Conservation (phyloP, 177 flowering plant species). For the Vitis hybrid region DNA sequence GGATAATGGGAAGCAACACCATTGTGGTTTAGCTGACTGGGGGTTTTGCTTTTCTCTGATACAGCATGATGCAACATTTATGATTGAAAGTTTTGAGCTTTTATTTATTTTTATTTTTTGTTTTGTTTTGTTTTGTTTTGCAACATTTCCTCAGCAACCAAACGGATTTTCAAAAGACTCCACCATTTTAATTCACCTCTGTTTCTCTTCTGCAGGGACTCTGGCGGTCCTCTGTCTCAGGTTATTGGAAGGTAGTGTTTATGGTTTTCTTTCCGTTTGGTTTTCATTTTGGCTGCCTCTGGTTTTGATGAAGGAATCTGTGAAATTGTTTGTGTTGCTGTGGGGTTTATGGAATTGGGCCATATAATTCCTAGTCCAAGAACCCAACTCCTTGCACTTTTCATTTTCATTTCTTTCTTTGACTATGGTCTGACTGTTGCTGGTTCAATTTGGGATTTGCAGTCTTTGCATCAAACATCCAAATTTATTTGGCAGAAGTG, state of each 20-base stretch:
- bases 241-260: conserved; percentile 61
- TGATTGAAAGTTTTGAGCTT: neutral
- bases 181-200: neutral
- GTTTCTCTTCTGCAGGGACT: conserved; percentile 32
- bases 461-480: conserved; percentile 91
- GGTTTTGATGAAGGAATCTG: too few species aligned
- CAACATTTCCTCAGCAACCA: neutral
- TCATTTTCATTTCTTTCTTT: conserved; percentile 2
- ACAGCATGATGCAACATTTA: neutral
- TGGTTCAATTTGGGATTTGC: conserved; percentile 15
- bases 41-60: neutral
- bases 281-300: neutral
- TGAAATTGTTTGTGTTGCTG: neutral
- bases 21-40: neutral
- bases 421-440: neutral
- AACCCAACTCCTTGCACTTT: neutral
- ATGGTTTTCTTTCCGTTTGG: neutral
- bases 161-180: neutral
- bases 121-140: neutral
- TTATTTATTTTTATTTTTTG: neutral
- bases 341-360: neutral
- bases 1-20: too few species aligned
- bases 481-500: conserved; percentile 85
- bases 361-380: conserved; percentile 1
- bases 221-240: conserved; percentile 64